Percentiles rank a stretch among this genome's conserved stretches.
Conservation (phyloP, 1,139 yeast genomes). For the Arxiozyma slooffiae region DNA sequence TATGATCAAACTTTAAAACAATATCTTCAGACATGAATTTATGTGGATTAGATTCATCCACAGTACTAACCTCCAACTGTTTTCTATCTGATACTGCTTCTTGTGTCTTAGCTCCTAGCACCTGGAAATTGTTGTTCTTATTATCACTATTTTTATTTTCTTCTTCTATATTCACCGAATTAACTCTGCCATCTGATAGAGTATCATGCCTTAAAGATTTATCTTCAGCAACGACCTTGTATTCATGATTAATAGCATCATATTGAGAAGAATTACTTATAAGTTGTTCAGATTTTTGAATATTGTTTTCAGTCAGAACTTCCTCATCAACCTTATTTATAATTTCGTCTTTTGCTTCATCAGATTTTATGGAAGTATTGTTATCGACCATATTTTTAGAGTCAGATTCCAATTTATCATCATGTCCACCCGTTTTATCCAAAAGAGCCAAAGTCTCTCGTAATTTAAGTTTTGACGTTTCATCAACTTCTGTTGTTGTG, state of each 20-base stretch:
- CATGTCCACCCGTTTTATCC: background rate
- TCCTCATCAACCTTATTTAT: no score
- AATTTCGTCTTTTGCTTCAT: no score
- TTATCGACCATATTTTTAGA: background rate
- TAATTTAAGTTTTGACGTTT: slow-evolving; percentile 6
- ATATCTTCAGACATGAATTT: background rate
- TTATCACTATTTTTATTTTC: no score
- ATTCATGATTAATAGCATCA: background rate
- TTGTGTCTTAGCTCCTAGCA: background rate
- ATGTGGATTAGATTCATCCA: no score
- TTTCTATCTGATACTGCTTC: no score
- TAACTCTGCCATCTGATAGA: background rate
- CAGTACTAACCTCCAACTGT: background rate
- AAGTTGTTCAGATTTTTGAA: background rate
- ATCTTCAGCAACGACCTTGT: background rate
- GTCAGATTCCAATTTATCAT: background rate
- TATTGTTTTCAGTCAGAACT: no score
- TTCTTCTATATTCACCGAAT: background rate
- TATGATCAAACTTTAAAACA: background rate
- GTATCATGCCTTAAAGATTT: background rate
- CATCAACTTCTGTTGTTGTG: background rate
- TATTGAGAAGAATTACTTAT: background rate
- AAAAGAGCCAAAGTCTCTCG: slow-evolving; percentile 9
- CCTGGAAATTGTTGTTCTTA: background rate
- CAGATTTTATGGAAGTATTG: background rate